Conservation (phyloP, 2,329 filamentous ascomycete genomes). For the Hymenotorrendiella dingleyae region DNA sequence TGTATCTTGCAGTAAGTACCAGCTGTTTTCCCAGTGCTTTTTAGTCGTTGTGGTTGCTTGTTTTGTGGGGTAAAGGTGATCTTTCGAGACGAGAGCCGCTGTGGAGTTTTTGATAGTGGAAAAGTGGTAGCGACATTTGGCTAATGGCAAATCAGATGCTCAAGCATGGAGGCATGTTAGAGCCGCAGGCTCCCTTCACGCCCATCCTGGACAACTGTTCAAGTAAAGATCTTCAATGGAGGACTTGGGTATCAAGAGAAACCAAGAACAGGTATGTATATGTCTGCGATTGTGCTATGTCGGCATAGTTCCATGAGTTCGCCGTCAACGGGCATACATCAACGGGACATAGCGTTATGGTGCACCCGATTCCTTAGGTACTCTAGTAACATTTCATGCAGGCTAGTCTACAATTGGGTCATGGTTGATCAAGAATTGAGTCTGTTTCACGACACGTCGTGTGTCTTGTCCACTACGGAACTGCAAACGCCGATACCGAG, state of each 20-base stretch:
- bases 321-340: conserved; percentile 4
- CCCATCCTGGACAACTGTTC: conserved; percentile 36
- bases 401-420: conserved; percentile 69
- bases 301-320: background rate
- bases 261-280: conserved; percentile 51
- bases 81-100: background rate
- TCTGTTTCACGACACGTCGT: conserved; percentile 57
- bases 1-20: conserved; percentile 57
- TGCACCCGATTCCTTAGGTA: conserved; percentile 3
- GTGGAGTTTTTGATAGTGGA: too few species aligned
- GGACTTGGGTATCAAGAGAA: conserved; percentile 59
- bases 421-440: conserved; percentile 69
- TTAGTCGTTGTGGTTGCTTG: background rate
- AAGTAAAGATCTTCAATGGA: conserved; percentile 50
- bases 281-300: background rate
- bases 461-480: conserved; percentile 59
- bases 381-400: conserved; percentile 31
- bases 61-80: background rate
- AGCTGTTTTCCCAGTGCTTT: background rate
- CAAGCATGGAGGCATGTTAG: conserved; percentile 61
- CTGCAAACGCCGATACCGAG: conserved; percentile 58
- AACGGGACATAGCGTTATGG: background rate
- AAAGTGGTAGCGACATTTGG: background rate
- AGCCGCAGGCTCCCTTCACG: conserved; percentile 42
- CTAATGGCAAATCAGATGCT: conserved; percentile 47